Evolutionary conservation across 2,329 filamentous ascomycete species (phyloP), one percentile per base, ranked within the genome.

Genomic region (Simplicillium aogashimaense): DNA sequence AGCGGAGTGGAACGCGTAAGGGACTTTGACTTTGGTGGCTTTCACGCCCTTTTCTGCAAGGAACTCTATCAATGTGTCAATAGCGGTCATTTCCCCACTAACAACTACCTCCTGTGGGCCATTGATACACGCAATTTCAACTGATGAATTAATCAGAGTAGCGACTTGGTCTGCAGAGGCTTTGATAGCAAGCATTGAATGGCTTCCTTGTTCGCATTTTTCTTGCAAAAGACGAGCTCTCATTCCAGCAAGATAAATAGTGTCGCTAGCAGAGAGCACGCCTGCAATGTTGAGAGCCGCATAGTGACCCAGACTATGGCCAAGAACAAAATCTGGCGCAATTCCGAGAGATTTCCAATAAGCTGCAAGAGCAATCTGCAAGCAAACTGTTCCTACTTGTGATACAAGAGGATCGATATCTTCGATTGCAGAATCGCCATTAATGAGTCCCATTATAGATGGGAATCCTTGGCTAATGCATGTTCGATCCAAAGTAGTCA

Each of bases 351-450:
- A n/a, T 12, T 7, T 32, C 30, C 30, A 32, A 15, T n/a, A 15
- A n/a, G 13, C 15, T n/a, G 30, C 30, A 7, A 32, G 30, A 13
- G 30, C 30, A 7, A 32, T 32, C 11, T 32, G 30, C 13, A 15
- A 7, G 11, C 12, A n/a, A 15, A 13, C 12, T n/a, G 13, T 32
- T 13, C 30, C 30, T 15, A 32, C 7, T 15, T 32, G 30, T 5
- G 30, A 32, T 15, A n/a, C 30, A 6, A 32, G 6, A 32, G 30
- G 30, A 1, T 67, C 71, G 3, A 76, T 71, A 6, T 67, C 74
- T 1, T 74, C 60, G 41, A 83, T 78, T 49, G 76, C 74, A 30
- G 70, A 78, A 14, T 81, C 64, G 32, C 59, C 81, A 78, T 28
- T 76, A 77, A 83, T 79, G 30, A 32, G 30, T 7, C 30, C 30